Conservation (phyloP, 169 alveolate species). For the Cyclospora cayetanensis region DNA sequence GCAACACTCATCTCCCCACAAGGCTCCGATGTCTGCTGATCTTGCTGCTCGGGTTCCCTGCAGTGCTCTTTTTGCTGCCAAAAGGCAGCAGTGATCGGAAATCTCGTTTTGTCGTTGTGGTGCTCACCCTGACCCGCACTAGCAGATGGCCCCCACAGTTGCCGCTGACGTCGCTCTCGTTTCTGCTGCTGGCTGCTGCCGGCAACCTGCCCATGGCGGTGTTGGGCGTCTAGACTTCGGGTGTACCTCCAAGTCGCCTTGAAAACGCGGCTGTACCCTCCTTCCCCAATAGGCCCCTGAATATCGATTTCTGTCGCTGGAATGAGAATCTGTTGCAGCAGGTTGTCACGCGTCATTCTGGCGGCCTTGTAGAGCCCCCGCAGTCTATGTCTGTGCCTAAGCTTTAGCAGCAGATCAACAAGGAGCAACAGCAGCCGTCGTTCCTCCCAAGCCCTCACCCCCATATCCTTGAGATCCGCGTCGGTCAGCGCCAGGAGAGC, state of each 20-base stretch:
- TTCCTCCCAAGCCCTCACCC: slow-evolving; percentile 70
- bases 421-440: slow-evolving; percentile 70
- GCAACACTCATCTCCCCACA: slow-evolving; percentile 66
- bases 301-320: slow-evolving; percentile 74
- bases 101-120: too few species aligned
- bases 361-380: slow-evolving; percentile 59
- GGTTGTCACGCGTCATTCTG: neutral
- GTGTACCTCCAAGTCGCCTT: slow-evolving; percentile 81
- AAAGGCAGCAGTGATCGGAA: too few species aligned
- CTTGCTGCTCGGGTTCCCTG: neutral
- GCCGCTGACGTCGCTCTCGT: neutral
- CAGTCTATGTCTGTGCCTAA: slow-evolving; percentile 70
- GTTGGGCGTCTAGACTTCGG: slow-evolving; percentile 71
- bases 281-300: slow-evolving; percentile 82
- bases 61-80: too few species aligned
- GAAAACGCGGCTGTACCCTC: slow-evolving; percentile 89
- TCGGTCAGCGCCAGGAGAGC: slow-evolving; percentile 69
- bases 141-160: neutral
- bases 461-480: slow-evolving; percentile 74
- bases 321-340: slow-evolving; percentile 67
- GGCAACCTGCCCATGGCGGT: neutral
- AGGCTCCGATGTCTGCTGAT: neutral
- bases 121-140: neutral
- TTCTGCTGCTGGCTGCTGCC: neutral
- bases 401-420: slow-evolving; percentile 69